Percentiles rank a stretch among this genome's conserved stretches.
Conservation (phyloP, 345 rosid genomes). For the Atalantia buxifolia region DNA sequence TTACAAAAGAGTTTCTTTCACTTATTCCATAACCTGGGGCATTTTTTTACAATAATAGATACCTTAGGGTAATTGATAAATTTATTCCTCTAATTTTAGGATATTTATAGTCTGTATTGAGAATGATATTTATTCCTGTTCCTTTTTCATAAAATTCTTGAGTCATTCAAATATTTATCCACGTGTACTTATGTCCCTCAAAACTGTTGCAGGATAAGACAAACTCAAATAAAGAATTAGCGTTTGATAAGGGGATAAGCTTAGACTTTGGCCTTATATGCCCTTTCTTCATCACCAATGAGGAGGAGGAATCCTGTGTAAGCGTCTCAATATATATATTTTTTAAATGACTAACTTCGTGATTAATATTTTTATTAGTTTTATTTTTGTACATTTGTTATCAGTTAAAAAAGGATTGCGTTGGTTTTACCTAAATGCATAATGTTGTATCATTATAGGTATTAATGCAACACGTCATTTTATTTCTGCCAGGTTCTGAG, state of each 20-base stretch:
- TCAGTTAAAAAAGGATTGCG: background rate
- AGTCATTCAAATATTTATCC: no score
- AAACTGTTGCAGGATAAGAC: slow-evolving; percentile 32
- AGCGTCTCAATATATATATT: background rate
- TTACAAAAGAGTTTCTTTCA: no score
- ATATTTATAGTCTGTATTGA: no score
- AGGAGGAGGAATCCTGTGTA: slow-evolving; percentile 42
- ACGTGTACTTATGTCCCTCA: no score
- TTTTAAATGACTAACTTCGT: no score
- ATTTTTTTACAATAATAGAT: no score
- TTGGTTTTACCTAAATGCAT: background rate
- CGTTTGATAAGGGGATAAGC: slow-evolving; percentile 39
- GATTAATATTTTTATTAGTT: background rate
- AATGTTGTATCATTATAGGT: background rate
- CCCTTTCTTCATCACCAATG: slow-evolving; percentile 34
- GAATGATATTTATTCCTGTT: no score
- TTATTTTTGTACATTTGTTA: no score
- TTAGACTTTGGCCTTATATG: slow-evolving; percentile 47
- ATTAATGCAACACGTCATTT: background rate
- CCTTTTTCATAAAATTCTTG: no score
- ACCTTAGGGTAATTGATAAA: no score
- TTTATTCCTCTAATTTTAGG: no score
- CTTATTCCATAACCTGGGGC: no score
- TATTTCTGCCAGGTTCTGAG: slow-evolving; percentile 36
- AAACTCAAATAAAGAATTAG: slow-evolving; percentile 14